Evolutionary conservation across 1,284 basidiomycete species (phyloP).

Genomic region (Microbotryum lychnidis-dioicae): DNA sequence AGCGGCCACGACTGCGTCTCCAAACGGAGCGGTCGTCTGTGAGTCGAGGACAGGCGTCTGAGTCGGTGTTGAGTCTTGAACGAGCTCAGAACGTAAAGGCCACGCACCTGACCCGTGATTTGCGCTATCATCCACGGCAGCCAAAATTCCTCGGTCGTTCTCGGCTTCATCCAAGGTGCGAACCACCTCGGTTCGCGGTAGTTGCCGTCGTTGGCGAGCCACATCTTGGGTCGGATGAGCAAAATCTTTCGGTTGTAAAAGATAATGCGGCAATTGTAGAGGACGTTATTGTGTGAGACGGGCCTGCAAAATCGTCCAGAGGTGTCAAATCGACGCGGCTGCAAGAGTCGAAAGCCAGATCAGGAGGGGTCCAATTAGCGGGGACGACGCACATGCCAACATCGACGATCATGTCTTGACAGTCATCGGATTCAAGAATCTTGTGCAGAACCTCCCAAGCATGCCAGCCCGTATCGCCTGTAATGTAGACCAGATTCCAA

Average conservation of each 20-base stretch:
- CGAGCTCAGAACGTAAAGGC: background rate
- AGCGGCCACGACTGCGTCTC: slow-evolving; percentile 87
- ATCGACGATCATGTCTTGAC: slow-evolving; percentile 76
- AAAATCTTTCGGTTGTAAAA: slow-evolving; percentile 77
- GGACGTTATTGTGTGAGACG: slow-evolving; percentile 89
- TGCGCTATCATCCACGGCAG: slow-evolving; percentile 77
- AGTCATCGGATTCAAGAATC: slow-evolving; percentile 68
- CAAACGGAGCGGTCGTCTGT: slow-evolving; percentile 81
- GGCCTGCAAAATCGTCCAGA: slow-evolving; percentile 54
- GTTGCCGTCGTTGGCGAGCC: slow-evolving; percentile 97
- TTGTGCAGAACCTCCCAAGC: slow-evolving; percentile 90
- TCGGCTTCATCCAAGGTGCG: slow-evolving; percentile 86
- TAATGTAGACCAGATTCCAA: background rate
- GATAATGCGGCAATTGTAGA: slow-evolving; percentile 92
- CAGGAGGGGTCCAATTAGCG: no score
- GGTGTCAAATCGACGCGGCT: background rate
- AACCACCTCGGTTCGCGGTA: slow-evolving; percentile 95
- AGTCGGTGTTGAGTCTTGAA: no score
- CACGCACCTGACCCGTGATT: slow-evolving; percentile 73
- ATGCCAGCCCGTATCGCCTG: slow-evolving; percentile 88
- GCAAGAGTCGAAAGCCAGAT: no score
- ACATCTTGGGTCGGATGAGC: slow-evolving; percentile 96
- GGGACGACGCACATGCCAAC: slow-evolving; percentile 68
- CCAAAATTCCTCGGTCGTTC: slow-evolving; percentile 78
- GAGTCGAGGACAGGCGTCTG: no score